Evolutionary conservation across 352 stramenopile species (phyloP), one percentile per base, ranked within the genome.

Genomic region (Phytophthora tubulina): DNA sequence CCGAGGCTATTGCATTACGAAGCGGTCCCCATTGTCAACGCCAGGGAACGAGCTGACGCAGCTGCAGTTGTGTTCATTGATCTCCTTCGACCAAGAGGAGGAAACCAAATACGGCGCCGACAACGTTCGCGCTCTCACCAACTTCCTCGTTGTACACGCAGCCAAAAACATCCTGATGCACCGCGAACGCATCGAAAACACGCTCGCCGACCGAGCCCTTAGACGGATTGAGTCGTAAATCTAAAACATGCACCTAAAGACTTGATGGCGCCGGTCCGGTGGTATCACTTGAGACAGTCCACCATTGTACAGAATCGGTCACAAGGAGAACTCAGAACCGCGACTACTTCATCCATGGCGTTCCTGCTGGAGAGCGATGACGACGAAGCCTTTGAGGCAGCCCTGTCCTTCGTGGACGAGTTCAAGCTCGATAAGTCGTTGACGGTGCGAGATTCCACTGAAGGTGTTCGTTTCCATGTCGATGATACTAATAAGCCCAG

Each of bases 1-100:
- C 39, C 72, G 80, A 13, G 84, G 84, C 15, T 92, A 90, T 69
- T 77, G 88, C 35, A 62, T 90, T 36, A 69, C 86, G 31, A 81
- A 73, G 55, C 79, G 59, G 30, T 73, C 82, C 4, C 54, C 61
- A 38, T 36, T 31, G 2, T 82, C 77, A 14, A 69, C 68, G 15
- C 49, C 55, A n/a, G 54, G 15, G 3, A 60, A 57, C 9, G 72
- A 83, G 50, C 58, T 75, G 32, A 75, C 71, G 27, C 73, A 90
- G 27, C 53, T 92, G 38, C 77, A 88, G 50, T 72, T 78, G 61
- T 87, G 78, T 60, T 78, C 73, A 33, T 60, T 86, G 38, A 83
- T 82, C 55, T 85, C 79, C 14, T 74, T 83, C 14, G 70, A 89
- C 50, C 71, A 77, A 32, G 74, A 61, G 0, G 49, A 75, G 36